Conservation (phyloP, 2,329 filamentous ascomycete species). For the Anthostomella pinea region DNA sequence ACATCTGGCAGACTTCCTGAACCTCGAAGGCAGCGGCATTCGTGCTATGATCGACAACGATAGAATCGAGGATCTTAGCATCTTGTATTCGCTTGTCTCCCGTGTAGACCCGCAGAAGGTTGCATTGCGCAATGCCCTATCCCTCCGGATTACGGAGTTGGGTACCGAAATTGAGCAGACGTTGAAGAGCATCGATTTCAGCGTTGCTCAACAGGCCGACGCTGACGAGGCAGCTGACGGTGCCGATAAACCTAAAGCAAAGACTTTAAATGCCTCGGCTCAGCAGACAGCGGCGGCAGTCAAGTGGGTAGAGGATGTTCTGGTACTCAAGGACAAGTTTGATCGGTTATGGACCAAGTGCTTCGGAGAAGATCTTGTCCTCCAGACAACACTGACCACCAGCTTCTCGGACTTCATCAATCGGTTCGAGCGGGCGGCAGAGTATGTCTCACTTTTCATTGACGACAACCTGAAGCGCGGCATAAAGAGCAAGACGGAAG, state of each 20-base stretch:
- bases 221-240: slow-evolving; percentile 43
- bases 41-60: slow-evolving; percentile 91
- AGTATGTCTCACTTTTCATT: slow-evolving; percentile 94
- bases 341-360: slow-evolving; percentile 73
- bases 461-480: slow-evolving; percentile 95
- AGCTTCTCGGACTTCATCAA: slow-evolving; percentile 96
- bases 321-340: slow-evolving; percentile 84
- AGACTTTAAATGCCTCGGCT: slow-evolving; percentile 58
- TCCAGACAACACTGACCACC: slow-evolving; percentile 79
- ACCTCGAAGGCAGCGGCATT: slow-evolving; percentile 80
- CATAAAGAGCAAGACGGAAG: slow-evolving; percentile 87
- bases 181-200: slow-evolving; percentile 55
- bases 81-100: slow-evolving; percentile 75
- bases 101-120: slow-evolving; percentile 73
- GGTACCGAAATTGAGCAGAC: slow-evolving; percentile 78
- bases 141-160: slow-evolving; percentile 72
- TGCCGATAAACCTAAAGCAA: slow-evolving; percentile 46
- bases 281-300: slow-evolving; percentile 85
- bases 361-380: slow-evolving; percentile 70
- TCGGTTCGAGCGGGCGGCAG: slow-evolving; percentile 76
- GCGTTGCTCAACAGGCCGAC: slow-evolving; percentile 34
- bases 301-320: slow-evolving; percentile 91
- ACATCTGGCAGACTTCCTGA: slow-evolving; percentile 77
- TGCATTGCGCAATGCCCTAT: slow-evolving; percentile 67
- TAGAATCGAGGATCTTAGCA: slow-evolving; percentile 70